These are phyloP conservation scores for Arthrobotrys pseudoclavata DNA, from an alignment of 2,329 filamentous ascomycete genomes.

Conservation along the genomic window DNA sequence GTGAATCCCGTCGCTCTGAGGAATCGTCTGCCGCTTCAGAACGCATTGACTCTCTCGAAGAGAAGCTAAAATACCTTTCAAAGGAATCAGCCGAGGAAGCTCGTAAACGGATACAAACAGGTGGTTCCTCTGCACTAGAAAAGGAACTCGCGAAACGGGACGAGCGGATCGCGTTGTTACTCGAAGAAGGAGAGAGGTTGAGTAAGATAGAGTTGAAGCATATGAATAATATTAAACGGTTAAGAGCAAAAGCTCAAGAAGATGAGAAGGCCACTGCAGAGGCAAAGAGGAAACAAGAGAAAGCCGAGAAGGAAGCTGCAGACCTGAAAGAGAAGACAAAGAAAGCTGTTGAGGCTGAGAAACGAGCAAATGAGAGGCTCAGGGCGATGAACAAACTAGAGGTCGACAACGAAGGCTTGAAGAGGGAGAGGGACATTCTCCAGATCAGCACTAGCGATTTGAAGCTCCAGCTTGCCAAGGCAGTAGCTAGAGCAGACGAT, in stretches of 20 bases:
- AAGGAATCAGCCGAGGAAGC: slow-evolving; percentile 83
- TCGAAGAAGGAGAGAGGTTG: slow-evolving; percentile 92
- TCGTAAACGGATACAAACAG: slow-evolving; percentile 75
- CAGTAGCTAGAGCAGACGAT: slow-evolving; percentile 74
- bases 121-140: slow-evolving; percentile 76
- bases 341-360: slow-evolving; percentile 71
- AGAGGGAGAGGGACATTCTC: slow-evolving; percentile 64
- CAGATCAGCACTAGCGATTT: slow-evolving; percentile 71
- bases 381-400: slow-evolving; percentile 58
- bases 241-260: slow-evolving; percentile 76
- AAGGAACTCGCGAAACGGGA: slow-evolving; percentile 90
- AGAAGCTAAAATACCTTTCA: slow-evolving; percentile 89
- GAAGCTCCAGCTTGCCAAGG: slow-evolving; percentile 74
- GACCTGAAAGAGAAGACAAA: slow-evolving; percentile 69
- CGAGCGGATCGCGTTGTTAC: slow-evolving; percentile 86
- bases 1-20: slow-evolving; percentile 77
- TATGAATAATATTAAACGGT: slow-evolving; percentile 83
- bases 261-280: slow-evolving; percentile 76
- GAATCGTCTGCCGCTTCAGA: slow-evolving; percentile 88
- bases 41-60: slow-evolving; percentile 89
- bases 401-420: slow-evolving; percentile 52
- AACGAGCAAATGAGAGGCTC: slow-evolving; percentile 59
- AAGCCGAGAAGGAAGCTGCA: slow-evolving; percentile 70
- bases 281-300: slow-evolving; percentile 73
- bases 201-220: slow-evolving; percentile 89